Conservation (phyloP, 371 early-diverging fungal genomes). For the Cokeromyces recurvatus region DNA sequence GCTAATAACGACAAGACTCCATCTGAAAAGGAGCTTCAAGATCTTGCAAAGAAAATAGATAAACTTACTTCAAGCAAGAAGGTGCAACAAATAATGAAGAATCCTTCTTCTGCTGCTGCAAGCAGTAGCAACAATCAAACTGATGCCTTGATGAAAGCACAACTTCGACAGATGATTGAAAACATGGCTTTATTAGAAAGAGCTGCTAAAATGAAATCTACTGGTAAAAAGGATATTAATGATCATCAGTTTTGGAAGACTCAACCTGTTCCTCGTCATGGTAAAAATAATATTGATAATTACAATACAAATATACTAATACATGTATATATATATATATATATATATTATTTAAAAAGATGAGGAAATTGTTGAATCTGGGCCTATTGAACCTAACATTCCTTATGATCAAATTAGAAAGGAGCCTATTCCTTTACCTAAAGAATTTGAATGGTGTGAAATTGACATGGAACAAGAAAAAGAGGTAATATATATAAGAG, state of each 20-base stretch:
- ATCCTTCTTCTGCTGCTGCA: conserved; percentile 6
- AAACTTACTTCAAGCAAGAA: conserved; percentile 17
- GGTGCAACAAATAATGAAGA: conserved; percentile 3
- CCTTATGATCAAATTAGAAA: conserved; percentile 73
- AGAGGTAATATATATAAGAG: conserved; percentile 44
- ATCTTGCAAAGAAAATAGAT: conserved; percentile 23
- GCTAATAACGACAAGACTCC: conserved; percentile 6
- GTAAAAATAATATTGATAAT: too few relatives aligned
- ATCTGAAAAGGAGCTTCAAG: conserved; percentile 26
- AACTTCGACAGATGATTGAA: conserved; percentile 35
- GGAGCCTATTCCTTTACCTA: conserved; percentile 83
- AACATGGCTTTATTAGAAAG: conserved; percentile 34
- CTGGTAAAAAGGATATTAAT: conserved; percentile 39
- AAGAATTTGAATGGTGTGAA: conserved; percentile 84
- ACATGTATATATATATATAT: background rate
- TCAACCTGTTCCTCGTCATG: conserved; percentile 86
- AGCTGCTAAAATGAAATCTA: conserved; percentile 17
- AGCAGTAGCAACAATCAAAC: background rate
- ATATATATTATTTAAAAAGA: conserved; percentile 24
- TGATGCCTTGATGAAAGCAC: conserved; percentile 27
- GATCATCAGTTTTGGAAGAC: conserved; percentile 95
- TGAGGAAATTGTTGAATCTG: conserved; percentile 67
- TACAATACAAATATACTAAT: background rate
- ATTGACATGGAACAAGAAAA: conserved; percentile 77
- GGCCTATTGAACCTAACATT: conserved; percentile 81